Conservation (phyloP, 148 eudicot species). For the Linanthus parryae region DNA sequence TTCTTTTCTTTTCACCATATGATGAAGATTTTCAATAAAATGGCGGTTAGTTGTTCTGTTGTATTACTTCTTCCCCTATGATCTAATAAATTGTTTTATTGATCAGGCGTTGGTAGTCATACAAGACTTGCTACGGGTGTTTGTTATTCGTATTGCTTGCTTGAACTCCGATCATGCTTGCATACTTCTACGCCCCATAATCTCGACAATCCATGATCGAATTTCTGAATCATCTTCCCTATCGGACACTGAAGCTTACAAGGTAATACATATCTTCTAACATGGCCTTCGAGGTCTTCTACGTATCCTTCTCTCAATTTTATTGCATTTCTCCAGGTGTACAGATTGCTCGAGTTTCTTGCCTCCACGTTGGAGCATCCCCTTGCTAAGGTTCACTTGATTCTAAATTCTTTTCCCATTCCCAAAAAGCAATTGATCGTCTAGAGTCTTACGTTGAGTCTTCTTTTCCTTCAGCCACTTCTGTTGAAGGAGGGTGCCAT, state of each 20-base stretch:
- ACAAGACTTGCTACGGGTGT: conserved; percentile 90
- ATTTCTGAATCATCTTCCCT: conserved; percentile 38
- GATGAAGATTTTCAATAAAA: no score
- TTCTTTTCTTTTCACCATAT: no score
- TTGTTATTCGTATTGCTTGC: conserved; percentile 73
- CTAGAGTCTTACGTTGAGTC: conserved; percentile 7
- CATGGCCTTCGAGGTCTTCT: background rate
- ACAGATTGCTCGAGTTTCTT: conserved; percentile 67
- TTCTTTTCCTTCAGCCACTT: conserved; percentile 48
- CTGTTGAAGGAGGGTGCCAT: conserved; percentile 54
- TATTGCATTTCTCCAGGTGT: conserved; percentile 38
- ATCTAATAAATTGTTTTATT: conserved; percentile 11
- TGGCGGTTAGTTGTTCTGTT: background rate
- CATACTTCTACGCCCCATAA: conserved; percentile 60
- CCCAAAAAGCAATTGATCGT: background rate
- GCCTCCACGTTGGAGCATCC: conserved; percentile 80
- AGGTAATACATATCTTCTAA: conserved; percentile 36
- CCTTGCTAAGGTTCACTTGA: conserved; percentile 57
- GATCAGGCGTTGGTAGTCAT: conserved; percentile 68
- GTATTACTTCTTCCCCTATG: background rate
- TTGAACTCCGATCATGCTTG: conserved; percentile 53
- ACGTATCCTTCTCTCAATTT: conserved; percentile 4
- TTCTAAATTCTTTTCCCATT: background rate
- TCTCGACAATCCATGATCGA: conserved; percentile 49
- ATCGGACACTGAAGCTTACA: conserved; percentile 66